phyloP scores from a whole-genome alignment of 202 grass and related monocot genomes.

The Setaria viridis region DNA sequence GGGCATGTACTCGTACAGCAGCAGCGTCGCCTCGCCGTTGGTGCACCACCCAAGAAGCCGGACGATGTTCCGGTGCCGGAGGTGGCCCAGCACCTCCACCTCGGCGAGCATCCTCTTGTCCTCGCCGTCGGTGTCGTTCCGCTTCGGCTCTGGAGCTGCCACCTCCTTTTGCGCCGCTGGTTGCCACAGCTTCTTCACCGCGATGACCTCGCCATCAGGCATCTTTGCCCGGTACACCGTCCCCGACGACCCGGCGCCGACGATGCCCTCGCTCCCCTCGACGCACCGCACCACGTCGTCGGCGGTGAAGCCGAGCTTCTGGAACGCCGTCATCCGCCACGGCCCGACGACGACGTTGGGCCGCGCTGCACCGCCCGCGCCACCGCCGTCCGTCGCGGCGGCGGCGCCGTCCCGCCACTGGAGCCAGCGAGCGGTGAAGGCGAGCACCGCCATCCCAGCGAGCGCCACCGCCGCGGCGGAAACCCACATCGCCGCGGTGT shows the following conservation, averaged over 20 bases:
- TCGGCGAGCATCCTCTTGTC: conserved; percentile 51
- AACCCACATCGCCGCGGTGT: conserved; percentile 57
- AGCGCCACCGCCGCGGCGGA: conserved; percentile 66
- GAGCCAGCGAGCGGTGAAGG: conserved; percentile 65
- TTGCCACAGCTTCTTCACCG: conserved; percentile 89
- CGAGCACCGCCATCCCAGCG: conserved; percentile 67
- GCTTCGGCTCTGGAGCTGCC: not conserved
- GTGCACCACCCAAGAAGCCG: conserved; percentile 81
- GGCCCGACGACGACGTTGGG: conserved; percentile 28
- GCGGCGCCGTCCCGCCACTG: conserved; percentile 47
- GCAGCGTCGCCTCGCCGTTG: conserved; percentile 66
- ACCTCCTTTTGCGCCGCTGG: conserved; percentile 33
- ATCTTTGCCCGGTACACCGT: conserved; percentile 92
- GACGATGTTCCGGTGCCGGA: conserved; percentile 95
- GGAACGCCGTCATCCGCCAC: conserved; percentile 83
- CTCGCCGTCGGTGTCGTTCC: not conserved
- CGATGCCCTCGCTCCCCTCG: conserved; percentile 59
- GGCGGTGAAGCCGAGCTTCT: conserved; percentile 79
- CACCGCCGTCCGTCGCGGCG: not conserved
- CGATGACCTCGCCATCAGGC: conserved; percentile 82
- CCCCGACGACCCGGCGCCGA: conserved; percentile 77
- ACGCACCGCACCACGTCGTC: conserved; percentile 76
- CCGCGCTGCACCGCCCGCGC: not conserved
- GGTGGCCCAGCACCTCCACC: conserved; percentile 81
- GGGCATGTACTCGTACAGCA: conserved; percentile 99